Evolutionary conservation across 768 basidiomycete genomes (phyloP), one percentile per base, ranked within the genome.

Genomic region (Paxillus involutus): DNA sequence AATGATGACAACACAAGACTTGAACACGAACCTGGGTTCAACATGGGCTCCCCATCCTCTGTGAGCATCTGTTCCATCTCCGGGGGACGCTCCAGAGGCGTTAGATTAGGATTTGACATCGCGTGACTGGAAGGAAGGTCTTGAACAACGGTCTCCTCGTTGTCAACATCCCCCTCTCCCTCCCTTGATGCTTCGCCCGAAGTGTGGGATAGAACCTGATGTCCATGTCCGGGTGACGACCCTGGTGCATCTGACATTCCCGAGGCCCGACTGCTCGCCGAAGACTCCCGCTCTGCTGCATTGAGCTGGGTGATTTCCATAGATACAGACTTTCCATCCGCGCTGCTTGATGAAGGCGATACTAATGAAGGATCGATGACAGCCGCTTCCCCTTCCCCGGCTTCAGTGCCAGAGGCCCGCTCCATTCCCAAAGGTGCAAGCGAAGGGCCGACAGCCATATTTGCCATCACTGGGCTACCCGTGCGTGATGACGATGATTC

Each of bases 11-110:
- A 42, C 44, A 44, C 21, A 13, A n/a, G n/a, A 47, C 10, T 21
- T 19, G 6, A 6, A n/a, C 16, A 71, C 80, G 26, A 41, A 86
- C 85, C 83, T 71, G 85, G 82, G 66, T 84, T 83, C 59, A 87
- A 68, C 82, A 86, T 86, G 6, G 83, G 79, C 61, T 81, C 82
- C 9, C 81, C 83, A 62, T 86, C 84, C 62, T 84, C 83, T 2
- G 81, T 84, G 14, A 84, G 71, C 58, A 84, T 79, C 57, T 80
- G 76, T 55, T 80, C 80, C 76, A 79, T 77, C 14, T 75, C 73
- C 40, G 72, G 74, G 12, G 77, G 72, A 32, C 71, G 72, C 13
- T 70, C 68, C 51, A 75, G 57, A 52, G 39, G 42, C 30, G 46
- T 51, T 9, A 72, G 44, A 39, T 58, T 11, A 42, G 46, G 51